phyloP scores from a whole-genome alignment of 306 rosid genomes.

The Gleditsia sinensis region DNA sequence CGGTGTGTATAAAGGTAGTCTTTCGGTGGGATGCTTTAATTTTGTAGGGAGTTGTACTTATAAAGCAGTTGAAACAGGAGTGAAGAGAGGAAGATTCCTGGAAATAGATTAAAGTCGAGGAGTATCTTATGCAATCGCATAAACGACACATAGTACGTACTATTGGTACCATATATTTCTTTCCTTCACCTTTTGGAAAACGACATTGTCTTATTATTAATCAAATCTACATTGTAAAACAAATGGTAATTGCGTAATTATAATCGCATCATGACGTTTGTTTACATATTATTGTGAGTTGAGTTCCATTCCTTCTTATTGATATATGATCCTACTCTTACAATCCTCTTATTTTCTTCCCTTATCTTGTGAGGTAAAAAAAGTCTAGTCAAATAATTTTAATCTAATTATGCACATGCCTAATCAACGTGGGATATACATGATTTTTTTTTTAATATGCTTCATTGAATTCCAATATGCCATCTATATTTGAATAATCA shows the following conservation, averaged over 20 bases:
- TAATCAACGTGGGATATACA: too few species aligned
- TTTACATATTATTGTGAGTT: neutral
- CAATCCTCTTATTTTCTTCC: too few species aligned
- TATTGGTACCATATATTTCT: neutral
- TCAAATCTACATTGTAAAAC: neutral
- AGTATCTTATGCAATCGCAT: neutral
- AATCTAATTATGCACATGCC: too few species aligned
- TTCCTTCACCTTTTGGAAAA: conserved; percentile 10
- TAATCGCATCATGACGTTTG: conserved; percentile 15
- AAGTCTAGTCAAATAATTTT: too few species aligned
- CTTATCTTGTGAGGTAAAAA: too few species aligned
- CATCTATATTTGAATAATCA: too few species aligned
- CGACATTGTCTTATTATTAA: conserved; percentile 6
- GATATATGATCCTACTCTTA: too few species aligned
- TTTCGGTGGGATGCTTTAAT: neutral
- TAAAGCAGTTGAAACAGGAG: neutral
- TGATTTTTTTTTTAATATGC: too few species aligned
- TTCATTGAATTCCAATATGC: too few species aligned
- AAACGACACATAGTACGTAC: conserved; percentile 6
- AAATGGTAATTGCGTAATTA: conserved; percentile 9
- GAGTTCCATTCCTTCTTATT: too few species aligned
- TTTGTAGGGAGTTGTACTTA: neutral
- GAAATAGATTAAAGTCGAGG: conserved; percentile 34
- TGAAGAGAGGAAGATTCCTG: conserved; percentile 52
- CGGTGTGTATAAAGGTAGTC: neutral